Base-by-base conservation (phyloP, 805 yeast genomes). In the Candida palmyrensis region DNA sequence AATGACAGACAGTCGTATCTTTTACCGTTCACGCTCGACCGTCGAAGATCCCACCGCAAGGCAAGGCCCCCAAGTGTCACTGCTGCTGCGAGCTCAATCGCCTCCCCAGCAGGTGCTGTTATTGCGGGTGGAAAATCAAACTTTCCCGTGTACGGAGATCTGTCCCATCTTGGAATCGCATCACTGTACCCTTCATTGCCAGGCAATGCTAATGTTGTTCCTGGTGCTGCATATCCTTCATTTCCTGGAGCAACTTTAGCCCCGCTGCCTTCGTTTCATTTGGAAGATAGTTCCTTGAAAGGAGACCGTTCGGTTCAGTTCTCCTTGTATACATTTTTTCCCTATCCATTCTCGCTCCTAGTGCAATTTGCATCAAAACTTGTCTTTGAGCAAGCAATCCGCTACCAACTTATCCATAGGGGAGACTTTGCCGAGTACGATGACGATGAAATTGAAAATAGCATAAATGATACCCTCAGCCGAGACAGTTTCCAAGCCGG, bases 1-100 rank as follows among this genome's bases (percentile, higher is more conserved):
- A 63, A 64, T 42, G 72, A 67, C 12, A 46, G 69, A 37, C 69
- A 66, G 38, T 51, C 68, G n/a, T 59, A 64, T 30, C 32, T 67
- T 27, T 43, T 67, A n/a, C 73, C 73, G 24, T 41, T 51, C 34
- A 33, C 54, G 2, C 31, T 49, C 10, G 43, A 40, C 29, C 43
- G 23, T 9, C 9, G 11, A 21, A 9, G 23, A 9, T 21, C 23
- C 9, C 11, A 9, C 55, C 21, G 46, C 40, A 27, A 37, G 40
- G 29, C 45, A 51, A n/a, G n/a, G n/a, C n/a, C n/a, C n/a, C n/a
- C n/a, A n/a, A n/a, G n/a, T n/a, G n/a, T n/a, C n/a, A n/a, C n/a
- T n/a, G n/a, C n/a, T n/a, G n/a, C n/a, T n/a, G n/a, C n/a, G n/a
- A n/a, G n/a, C n/a, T n/a, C n/a, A n/a, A n/a, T n/a, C n/a, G n/a